Conservation (phyloP, 2,329 filamentous ascomycete genomes). For the Sclerotinia subarctica region DNA sequence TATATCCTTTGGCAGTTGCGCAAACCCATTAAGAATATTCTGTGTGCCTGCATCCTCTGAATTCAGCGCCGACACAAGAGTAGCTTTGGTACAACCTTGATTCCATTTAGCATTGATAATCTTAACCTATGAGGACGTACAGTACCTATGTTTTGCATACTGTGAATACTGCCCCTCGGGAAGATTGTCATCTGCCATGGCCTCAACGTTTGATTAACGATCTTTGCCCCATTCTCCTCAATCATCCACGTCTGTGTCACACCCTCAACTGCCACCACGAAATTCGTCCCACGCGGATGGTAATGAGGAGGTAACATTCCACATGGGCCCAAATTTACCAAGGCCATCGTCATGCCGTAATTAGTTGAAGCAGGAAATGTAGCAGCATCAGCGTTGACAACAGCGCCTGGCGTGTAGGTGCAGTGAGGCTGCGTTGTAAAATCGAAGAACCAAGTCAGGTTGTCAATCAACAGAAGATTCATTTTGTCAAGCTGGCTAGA, state of each 20-base stretch:
- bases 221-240: conserved; percentile 48
- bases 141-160: conserved; percentile 49
- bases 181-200: conserved; percentile 50
- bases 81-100: conserved; percentile 47
- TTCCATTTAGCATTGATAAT: not conserved
- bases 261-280: conserved; percentile 47
- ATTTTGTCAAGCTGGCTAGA: conserved; percentile 47
- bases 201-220: conserved; percentile 43
- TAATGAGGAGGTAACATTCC: conserved; percentile 50
- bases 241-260: conserved; percentile 51
- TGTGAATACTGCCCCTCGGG: conserved; percentile 47
- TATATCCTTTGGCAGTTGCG: conserved; percentile 43
- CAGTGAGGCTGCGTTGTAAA: conserved; percentile 45
- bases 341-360: conserved; percentile 47
- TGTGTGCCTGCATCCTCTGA: conserved; percentile 49
- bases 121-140: not conserved
- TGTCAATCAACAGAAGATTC: conserved; percentile 41
- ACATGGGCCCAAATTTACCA: conserved; percentile 49
- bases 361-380: conserved; percentile 49
- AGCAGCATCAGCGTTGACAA: conserved; percentile 51
- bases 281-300: conserved; percentile 50
- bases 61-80: conserved; percentile 49
- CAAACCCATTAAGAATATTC: conserved; percentile 47
- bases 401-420: conserved; percentile 46
- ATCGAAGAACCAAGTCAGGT: conserved; percentile 48